Conservation (phyloP, 352 stramenopile genomes). For the Phytophthora brassicae region DNA sequence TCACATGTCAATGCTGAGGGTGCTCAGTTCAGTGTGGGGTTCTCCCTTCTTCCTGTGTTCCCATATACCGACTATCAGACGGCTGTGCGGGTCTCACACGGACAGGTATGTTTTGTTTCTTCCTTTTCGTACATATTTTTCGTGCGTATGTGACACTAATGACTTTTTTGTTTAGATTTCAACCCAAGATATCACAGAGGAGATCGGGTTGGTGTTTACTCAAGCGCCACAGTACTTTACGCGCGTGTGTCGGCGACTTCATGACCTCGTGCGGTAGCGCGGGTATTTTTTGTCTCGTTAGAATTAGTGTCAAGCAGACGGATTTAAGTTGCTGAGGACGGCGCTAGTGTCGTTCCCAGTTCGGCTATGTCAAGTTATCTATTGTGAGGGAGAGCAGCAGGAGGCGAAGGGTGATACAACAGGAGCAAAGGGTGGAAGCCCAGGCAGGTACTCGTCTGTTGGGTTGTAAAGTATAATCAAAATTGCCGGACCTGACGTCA, state of each 20-base stretch:
- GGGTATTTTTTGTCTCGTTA: slow-evolving; percentile 2
- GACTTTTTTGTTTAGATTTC: slow-evolving; percentile 45
- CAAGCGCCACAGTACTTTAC: slow-evolving; percentile 55
- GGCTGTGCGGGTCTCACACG: slow-evolving; percentile 43
- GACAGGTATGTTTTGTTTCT: slow-evolving; percentile 51
- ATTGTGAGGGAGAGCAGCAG: slow-evolving; percentile 34
- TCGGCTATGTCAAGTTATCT: slow-evolving; percentile 33
- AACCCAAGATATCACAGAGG: slow-evolving; percentile 40
- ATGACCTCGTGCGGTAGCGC: slow-evolving; percentile 50
- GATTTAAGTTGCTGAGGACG: neutral
- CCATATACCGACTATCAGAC: slow-evolving; percentile 57
- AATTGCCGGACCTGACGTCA: slow-evolving; percentile 26
- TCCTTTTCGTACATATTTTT: neutral
- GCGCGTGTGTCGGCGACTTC: slow-evolving; percentile 50
- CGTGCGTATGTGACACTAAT: neutral
- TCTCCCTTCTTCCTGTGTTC: slow-evolving; percentile 48
- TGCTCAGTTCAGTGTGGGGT: slow-evolving; percentile 57
- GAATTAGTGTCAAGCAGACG: slow-evolving; percentile 5
- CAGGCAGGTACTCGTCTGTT: slow-evolving; percentile 12
- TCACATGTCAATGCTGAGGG: slow-evolving; percentile 18
- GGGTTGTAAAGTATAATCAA: slow-evolving; percentile 52
- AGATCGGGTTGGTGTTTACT: slow-evolving; percentile 48
- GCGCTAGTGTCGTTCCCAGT: neutral
- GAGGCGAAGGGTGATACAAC: too few species aligned
- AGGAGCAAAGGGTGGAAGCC: too few species aligned